These are phyloP conservation scores for Saccharomyces kudriavzevii DNA, from an alignment of 805 yeast species.

Conservation along the genomic window DNA sequence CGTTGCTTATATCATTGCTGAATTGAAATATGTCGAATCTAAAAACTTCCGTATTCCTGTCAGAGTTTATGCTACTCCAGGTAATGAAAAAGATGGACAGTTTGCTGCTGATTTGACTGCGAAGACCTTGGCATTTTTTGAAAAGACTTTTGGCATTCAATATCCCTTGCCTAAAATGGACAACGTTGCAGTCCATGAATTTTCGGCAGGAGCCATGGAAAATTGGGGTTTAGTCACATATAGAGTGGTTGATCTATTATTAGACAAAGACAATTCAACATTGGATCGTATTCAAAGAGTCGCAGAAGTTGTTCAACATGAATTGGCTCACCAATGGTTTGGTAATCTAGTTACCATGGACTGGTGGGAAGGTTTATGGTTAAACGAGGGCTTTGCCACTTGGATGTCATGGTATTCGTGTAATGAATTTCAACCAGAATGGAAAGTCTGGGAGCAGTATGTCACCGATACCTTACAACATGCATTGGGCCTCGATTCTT, in stretches of 20 bases:
- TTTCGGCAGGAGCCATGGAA: conserved; percentile 86
- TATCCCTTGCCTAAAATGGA: conserved; percentile 78
- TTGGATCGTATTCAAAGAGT: conserved; percentile 61
- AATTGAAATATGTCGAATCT: conserved; percentile 63
- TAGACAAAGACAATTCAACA: conserved; percentile 64
- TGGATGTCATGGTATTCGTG: conserved; percentile 88
- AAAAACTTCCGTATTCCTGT: conserved; percentile 64
- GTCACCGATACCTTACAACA: conserved; percentile 69
- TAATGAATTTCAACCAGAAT: conserved; percentile 67
- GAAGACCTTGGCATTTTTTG: conserved; percentile 65
- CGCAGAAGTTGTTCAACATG: conserved; percentile 81
- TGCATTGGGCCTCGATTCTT: conserved; percentile 67
- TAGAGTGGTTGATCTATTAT: conserved; percentile 65
- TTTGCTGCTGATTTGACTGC: conserved; percentile 71
- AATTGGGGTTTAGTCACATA: conserved; percentile 76
- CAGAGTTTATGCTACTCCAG: conserved; percentile 74
- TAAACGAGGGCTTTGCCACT: conserved; percentile 84
- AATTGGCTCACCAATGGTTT: conserved; percentile 88
- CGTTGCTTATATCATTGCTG: conserved; percentile 78
- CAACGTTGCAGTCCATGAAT: conserved; percentile 75
- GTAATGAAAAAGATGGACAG: conserved; percentile 60
- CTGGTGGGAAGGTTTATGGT: conserved; percentile 88
- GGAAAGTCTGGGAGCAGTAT: conserved; percentile 82
- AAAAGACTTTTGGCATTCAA: conserved; percentile 61
- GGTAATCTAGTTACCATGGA: conserved; percentile 88